Evolutionary conservation across 2,329 filamentous ascomycete genomes (phyloP), one percentile per base, ranked within the genome.

Genomic region (Xylariaceae sp.): DNA sequence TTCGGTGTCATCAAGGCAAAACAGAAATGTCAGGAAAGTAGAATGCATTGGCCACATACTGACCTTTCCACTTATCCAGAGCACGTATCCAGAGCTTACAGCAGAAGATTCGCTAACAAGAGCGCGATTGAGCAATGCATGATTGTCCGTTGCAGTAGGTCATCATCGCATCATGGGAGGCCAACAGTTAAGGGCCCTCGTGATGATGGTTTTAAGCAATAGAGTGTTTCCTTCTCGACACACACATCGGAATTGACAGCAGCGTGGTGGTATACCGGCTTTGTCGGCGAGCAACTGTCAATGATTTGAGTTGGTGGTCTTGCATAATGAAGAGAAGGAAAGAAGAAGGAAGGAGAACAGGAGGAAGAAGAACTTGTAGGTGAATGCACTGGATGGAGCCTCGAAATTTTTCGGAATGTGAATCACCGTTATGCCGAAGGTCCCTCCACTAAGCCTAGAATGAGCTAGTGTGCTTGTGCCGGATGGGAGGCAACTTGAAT

Each of bases 171-270:
- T 79, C 76, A 78, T 79, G 76, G 74, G 57, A 68, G 73, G 74
- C 74, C 64, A 73, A 60, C 72, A 59, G 40, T 55, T 62, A 71
- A 73, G 73, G 75, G 74, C 75, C 73, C 76, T 80, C 76, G 72
- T 77, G 74, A 77, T 70, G 65, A 80, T 78, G 76, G 76, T 80
- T 79, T 80, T 80, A 71, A 68, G 67, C 73, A 78, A 76, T 67
- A 72, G 52, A 61, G 61, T 24, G 21, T 6, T 62, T 74, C 67
- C 50, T 57, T 80, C 75, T 79, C 59, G 74, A 76, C 75, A 66
- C 71, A 69, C 63, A 49, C 62, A 70, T 69, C 69, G 66, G 63
- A 64, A 62, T 69, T 67, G 67, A 62, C 73, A 73, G 70, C 60
- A 61, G 61, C 64, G 61, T 63, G 50, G 57, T 50, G 47, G 39